Evolutionary conservation across 495 filamentous ascomycete species (phyloP).

Genomic region (Neurospora sp.): DNA sequence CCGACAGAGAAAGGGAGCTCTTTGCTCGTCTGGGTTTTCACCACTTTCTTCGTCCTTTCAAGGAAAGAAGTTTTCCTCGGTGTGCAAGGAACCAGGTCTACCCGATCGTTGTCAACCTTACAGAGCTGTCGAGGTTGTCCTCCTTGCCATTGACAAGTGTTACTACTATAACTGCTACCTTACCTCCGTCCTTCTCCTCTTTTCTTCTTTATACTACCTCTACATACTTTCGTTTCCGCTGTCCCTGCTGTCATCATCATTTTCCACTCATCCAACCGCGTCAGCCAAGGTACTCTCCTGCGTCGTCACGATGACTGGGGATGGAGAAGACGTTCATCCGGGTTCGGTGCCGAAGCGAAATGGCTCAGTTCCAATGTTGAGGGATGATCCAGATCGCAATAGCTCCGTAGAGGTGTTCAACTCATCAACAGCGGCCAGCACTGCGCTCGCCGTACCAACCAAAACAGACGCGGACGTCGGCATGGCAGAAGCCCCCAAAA

Average conservation of each 20-base stretch:
- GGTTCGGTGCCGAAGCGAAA: not conserved
- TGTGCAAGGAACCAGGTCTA: conserved; percentile 2
- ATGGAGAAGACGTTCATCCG: not conserved
- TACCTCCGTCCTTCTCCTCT: not conserved
- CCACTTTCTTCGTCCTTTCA: conserved; percentile 3
- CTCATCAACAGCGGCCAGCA: not conserved
- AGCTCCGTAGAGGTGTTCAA: not conserved
- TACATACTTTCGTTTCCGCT: not conserved
- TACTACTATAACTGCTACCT: not conserved
- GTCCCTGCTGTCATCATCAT: not conserved
- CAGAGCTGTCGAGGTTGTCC: conserved; percentile 7
- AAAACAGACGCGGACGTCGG: conserved; percentile 4
- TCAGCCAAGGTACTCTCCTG: not conserved
- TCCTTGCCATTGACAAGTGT: conserved; percentile 21
- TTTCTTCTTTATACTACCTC: conserved; percentile 4
- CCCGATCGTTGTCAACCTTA: not conserved
- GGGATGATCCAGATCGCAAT: not conserved
- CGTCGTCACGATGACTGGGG: not conserved
- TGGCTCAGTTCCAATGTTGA: not conserved
- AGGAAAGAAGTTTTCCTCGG: conserved; percentile 7
- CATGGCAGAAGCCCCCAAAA: conserved; percentile 8
- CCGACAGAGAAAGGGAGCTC: not conserved
- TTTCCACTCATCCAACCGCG: not conserved
- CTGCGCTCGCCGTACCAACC: not conserved
- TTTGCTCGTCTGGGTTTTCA: not conserved